Base-by-base conservation (phyloP, 1,284 basidiomycete genomes). In the Spongiforma sp. region DNA sequence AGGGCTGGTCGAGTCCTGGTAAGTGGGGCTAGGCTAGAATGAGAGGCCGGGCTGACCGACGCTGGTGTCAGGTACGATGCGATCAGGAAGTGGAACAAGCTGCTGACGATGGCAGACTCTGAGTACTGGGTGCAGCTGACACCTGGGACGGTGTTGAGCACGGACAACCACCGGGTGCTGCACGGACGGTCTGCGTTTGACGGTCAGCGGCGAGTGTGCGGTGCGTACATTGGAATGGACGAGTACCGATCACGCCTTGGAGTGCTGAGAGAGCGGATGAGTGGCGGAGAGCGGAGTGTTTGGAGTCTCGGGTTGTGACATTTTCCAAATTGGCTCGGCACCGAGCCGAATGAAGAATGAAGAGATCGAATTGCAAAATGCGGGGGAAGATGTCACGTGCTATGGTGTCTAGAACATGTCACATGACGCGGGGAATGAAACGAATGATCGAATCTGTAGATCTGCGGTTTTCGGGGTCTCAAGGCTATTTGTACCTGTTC, bases 221-320 rank as follows among this genome's bases (percentile, higher is more conserved):
- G 97, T 0, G 96, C 96, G 0, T 99, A 99, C 74, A 86, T 98
- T 60, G 93, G 94, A 1, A 83, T 87, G n/a, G 96, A 98, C 73
- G 96, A 98, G 75, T 97, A 91, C 77, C 84, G 84, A 37, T 95
- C 94, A 0, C 89, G 90, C 68, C 81, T 95, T 10, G 83, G 84
- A 1, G 90, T 93, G 5, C 82, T 96, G 28, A 79, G 73, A 46
- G 89, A 90, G 75, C 53, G 83, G 78, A 67, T 89, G 86, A 65
- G 39, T 33, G 61, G 60, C 60, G 52, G 50, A 2, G 11, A 32
- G 9, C 63, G 73, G 59, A 28, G 48, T 46, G 68, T 75, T 17
- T 74, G 71, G 71, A 75, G 70, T 55, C 39, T n/a, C 4, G 63
- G 73, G 14, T 52, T 73, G 19, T 75, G 59, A 72, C 54, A 36